phyloP scores from a whole-genome alignment of 768 basidiomycete genomes.

The Rhizopogon vulgaris region DNA sequence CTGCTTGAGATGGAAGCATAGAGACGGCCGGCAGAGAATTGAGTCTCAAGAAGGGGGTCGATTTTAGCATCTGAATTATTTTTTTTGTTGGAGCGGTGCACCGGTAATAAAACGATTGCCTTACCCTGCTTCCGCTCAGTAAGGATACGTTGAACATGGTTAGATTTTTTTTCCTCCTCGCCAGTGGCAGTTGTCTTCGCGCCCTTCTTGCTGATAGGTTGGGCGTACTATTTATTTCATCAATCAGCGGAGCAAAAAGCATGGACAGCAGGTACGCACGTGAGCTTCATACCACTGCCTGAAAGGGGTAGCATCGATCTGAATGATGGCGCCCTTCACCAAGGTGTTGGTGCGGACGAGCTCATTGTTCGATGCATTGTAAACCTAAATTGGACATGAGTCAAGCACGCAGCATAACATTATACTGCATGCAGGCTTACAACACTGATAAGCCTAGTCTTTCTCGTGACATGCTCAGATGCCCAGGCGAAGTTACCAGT shows the following conservation, averaged over 20 bases:
- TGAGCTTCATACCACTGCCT: constrained; percentile 99
- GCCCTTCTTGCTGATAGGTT: constrained; percentile 89
- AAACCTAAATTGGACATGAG: constrained; percentile 50
- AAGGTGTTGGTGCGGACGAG: constrained; percentile 99
- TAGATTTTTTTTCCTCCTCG: constrained; percentile 76
- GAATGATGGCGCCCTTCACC: constrained; percentile 94
- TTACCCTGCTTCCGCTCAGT: constrained; percentile 89
- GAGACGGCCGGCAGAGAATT: constrained; percentile 92
- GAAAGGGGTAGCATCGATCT: constrained; percentile 98
- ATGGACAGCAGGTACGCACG: constrained; percentile 44
- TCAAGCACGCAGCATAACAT: constrained; percentile 4
- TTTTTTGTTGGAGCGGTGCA: constrained; percentile 11
- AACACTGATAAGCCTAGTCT: constrained; percentile 94
- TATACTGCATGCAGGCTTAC: constrained; percentile 43
- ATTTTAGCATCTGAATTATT: constrained; percentile 70
- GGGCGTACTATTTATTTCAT: constrained; percentile 65
- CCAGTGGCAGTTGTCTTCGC: constrained; percentile 52
- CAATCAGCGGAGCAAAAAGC: constrained; percentile 1
- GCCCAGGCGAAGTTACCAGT: constrained; percentile 99
- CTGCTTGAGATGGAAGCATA: constrained; percentile 91
- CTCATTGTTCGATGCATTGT: constrained; percentile 99
- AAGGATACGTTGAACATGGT: constrained; percentile 82
- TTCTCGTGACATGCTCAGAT: constrained; percentile 88
- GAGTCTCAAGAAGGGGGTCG: constrained; percentile 81
- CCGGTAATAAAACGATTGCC: constrained; percentile 9